phyloP scores from a whole-genome alignment of 345 rosid species.

The Lumnitzera racemosa region DNA sequence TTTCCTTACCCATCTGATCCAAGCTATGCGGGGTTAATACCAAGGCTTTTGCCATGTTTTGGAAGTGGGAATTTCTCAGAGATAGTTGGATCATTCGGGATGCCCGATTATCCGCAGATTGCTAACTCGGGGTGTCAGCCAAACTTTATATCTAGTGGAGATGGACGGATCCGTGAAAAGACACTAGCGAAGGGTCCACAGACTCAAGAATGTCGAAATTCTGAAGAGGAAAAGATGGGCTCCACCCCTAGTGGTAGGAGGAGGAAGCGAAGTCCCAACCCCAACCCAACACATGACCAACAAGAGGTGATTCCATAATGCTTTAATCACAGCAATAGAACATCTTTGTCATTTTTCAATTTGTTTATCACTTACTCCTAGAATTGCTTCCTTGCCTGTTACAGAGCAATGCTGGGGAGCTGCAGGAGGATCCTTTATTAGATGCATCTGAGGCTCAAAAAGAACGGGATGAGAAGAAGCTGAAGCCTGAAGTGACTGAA shows the following conservation, averaged over 20 bases:
- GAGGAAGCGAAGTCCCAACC: constrained; percentile 43
- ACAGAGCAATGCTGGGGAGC: constrained; percentile 48
- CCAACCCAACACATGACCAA: constrained; percentile 30
- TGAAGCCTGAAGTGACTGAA: constrained; percentile 36
- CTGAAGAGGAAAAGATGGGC: constrained; percentile 37
- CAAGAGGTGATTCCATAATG: constrained; percentile 40
- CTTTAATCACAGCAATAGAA: too few relatives aligned
- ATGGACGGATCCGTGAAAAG: constrained; percentile 28
- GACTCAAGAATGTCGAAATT: constrained; percentile 40
- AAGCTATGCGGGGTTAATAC: constrained; percentile 37
- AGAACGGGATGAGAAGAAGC: constrained; percentile 60
- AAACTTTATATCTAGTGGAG: constrained; percentile 31
- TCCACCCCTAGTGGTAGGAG: constrained; percentile 47
- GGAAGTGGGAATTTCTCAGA: constrained; percentile 60
- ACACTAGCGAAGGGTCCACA: constrained; percentile 27
- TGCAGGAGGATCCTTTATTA: constrained; percentile 36
- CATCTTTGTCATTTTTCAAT: too few relatives aligned
- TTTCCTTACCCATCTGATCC: constrained; percentile 56
- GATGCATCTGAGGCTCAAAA: constrained; percentile 28
- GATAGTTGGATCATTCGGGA: constrained; percentile 38
- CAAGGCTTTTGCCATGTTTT: constrained; percentile 40
- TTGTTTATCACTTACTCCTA: constrained; percentile 1
- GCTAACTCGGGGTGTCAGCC: constrained; percentile 23
- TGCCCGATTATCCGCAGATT: constrained; percentile 30
- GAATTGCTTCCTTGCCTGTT: constrained; percentile 9